These are phyloP conservation scores for Quercus lobata DNA, from an alignment of 331 rosid species.

Conservation along the genomic window DNA sequence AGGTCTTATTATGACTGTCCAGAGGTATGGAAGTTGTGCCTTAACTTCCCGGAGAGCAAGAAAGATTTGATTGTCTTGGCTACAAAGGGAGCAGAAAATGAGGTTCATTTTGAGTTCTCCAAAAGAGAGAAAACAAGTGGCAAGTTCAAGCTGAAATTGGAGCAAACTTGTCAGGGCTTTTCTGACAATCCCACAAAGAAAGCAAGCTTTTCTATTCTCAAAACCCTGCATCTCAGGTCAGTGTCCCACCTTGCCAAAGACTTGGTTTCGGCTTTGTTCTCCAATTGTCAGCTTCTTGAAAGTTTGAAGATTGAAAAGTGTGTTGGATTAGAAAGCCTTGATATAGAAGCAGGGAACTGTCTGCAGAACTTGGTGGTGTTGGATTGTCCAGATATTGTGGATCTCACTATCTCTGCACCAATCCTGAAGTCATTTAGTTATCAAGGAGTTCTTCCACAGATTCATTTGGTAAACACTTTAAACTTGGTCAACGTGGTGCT, in stretches of 20 bases:
- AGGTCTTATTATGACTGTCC: constrained; percentile 11
- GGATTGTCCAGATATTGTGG: constrained; percentile 12
- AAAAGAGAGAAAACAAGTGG: neutral
- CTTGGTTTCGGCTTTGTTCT: constrained; percentile 8
- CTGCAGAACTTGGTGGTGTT: constrained; percentile 15
- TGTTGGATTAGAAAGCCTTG: constrained; percentile 3
- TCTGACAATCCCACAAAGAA: too few species aligned
- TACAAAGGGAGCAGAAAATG: constrained; percentile 10
- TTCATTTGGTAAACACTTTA: neutral
- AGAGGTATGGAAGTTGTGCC: neutral
- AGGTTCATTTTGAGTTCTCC: constrained; percentile 17
- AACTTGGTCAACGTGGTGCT: constrained; percentile 13
- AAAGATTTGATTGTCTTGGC: constrained; percentile 1
- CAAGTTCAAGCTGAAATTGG: neutral
- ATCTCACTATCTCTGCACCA: neutral
- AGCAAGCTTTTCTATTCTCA: neutral
- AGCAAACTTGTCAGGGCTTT: neutral
- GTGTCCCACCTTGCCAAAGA: neutral
- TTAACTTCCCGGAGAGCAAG: neutral
- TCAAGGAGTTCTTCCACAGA: constrained; percentile 7
- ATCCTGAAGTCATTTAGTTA: constrained; percentile 5
- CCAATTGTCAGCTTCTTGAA: constrained; percentile 9
- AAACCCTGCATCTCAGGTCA: constrained; percentile 21
- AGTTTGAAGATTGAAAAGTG: constrained; percentile 19
- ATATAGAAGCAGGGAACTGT: neutral